Evolutionary conservation across 164 flowering plant genomes (phyloP).

Genomic region (Tetracentron sinense): DNA sequence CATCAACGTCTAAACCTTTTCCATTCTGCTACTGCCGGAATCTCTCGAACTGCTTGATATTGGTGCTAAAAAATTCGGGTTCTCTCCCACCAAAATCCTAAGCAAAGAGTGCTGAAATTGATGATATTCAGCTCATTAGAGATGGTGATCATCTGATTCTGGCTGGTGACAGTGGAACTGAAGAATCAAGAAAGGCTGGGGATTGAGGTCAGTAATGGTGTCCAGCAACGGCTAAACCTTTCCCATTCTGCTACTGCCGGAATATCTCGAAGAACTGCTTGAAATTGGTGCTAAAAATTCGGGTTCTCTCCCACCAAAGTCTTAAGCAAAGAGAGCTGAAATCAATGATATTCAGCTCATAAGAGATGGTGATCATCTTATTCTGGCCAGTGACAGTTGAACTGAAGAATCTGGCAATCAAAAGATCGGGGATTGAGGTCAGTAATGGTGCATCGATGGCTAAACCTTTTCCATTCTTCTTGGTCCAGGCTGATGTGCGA

Average conservation of each 20-base stretch:
- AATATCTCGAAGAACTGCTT: slow-evolving; percentile 45
- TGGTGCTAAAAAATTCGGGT: slow-evolving; percentile 53
- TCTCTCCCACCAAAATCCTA: slow-evolving; percentile 36
- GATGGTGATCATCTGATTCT: slow-evolving; percentile 82
- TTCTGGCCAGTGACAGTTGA: slow-evolving; percentile 36
- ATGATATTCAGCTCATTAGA: slow-evolving; percentile 58
- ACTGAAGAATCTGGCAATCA: background rate
- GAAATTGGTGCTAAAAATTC: slow-evolving; percentile 45
- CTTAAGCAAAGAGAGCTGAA: slow-evolving; percentile 52
- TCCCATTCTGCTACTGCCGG: slow-evolving; percentile 62
- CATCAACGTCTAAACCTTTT: too few species aligned
- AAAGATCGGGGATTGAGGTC: too few species aligned
- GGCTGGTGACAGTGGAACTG: slow-evolving; percentile 22
- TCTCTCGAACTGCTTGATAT: slow-evolving; percentile 44
- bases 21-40: slow-evolving; percentile 56
- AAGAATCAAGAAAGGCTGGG: too few species aligned
- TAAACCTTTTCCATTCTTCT: too few species aligned
- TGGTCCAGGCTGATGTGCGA: too few species aligned
- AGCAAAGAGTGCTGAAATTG: slow-evolving; percentile 66
- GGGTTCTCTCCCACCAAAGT: slow-evolving; percentile 45
- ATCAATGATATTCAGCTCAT: slow-evolving; percentile 62
- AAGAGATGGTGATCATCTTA: slow-evolving; percentile 81
- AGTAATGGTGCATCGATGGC: too few species aligned
- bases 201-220: too few species aligned
- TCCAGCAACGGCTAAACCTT: too few species aligned